Base-by-base conservation (phyloP, 139 green algal genomes). In the Raphidocelis subcapitata region DNA sequence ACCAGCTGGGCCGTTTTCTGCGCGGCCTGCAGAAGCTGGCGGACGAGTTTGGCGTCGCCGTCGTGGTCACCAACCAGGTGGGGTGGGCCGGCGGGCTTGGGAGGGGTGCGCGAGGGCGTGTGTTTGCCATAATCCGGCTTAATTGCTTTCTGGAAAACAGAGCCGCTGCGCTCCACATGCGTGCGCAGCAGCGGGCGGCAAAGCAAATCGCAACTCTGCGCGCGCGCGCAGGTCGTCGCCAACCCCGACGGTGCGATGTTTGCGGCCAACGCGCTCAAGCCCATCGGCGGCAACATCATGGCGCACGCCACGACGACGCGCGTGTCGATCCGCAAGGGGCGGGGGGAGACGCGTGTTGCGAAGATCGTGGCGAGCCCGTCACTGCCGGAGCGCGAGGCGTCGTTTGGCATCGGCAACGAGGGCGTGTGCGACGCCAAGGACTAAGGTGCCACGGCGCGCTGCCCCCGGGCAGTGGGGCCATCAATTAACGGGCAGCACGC, bases 231-330 rank as follows among this genome's bases (percentile, higher is more conserved):
- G 84, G 83, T 92, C 69, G 95, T 98, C 35, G 93, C 92, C 29
- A 96, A 97, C 62, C 82, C 98, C 55, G 96, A 99, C 64, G 78
- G 67, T 1, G 67, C 72, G 2, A 96, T 97, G 86, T 98, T 97
- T 83, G 85, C 91, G n/a, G 95, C 91, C 0, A 93, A 93, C 5
- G 69, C 75, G 24, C 79, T 98, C n/a, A 98, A 98, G 84, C 92
- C 96, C 20, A 98, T 99, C 71, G 96, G 96, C 28, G 96, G 96
- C 62, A 98, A 99, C 85, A 99, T 99, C 83, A 98, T 99, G 91
- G 96, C 96, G n/a, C 96, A 99, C 81, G 95, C 96, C 28, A 94
- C 95, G n/a, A 99, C 96, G 29, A 99, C 96, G 1, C 83, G 96
- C 3, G 81, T 99, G 37, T 88, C 73, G 66, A 73, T 99, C 41